Percentiles rank a stretch among this genome's conserved stretches.
Conservation (phyloP, 306 rosid species). For the Benincasa hispida region DNA sequence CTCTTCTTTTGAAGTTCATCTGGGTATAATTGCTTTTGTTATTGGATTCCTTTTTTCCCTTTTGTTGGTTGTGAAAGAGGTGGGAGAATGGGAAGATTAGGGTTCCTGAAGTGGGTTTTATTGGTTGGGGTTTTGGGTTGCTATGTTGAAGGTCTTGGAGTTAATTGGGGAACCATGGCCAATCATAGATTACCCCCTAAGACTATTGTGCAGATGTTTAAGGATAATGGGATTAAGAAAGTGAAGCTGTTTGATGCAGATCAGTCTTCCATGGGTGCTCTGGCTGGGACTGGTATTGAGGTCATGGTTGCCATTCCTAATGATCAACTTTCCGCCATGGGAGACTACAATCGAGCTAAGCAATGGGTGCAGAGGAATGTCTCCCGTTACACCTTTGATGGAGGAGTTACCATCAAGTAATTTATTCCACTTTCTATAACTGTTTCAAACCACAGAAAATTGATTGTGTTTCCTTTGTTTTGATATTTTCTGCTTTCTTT, state of each 20-base stretch:
- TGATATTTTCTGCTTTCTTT: background rate
- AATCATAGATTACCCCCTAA: slow-evolving; percentile 60
- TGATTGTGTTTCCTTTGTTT: background rate
- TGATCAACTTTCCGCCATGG: slow-evolving; percentile 62
- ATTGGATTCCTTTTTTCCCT: background rate
- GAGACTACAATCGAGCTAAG: slow-evolving; percentile 41
- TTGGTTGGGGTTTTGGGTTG: slow-evolving; percentile 24
- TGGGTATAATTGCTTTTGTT: background rate
- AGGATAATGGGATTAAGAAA: slow-evolving; percentile 73
- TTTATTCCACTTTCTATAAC: slow-evolving; percentile 9
- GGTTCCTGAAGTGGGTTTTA: slow-evolving; percentile 22
- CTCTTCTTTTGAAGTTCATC: background rate
- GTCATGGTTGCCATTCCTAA: slow-evolving; percentile 97
- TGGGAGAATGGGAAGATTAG: slow-evolving; percentile 21
- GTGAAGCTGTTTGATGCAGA: slow-evolving; percentile 92
- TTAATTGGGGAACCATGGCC: slow-evolving; percentile 94
- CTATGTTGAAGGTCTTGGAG: slow-evolving; percentile 65
- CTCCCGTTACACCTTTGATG: slow-evolving; percentile 57
- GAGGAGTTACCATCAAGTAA: slow-evolving; percentile 85
- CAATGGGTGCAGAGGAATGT: slow-evolving; percentile 75
- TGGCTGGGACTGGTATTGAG: slow-evolving; percentile 63
- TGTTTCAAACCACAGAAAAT: background rate
- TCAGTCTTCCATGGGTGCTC: slow-evolving; percentile 60
- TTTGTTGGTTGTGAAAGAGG: background rate
- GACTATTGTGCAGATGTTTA: slow-evolving; percentile 69